Percentiles rank a stretch among this genome's conserved stretches.
phyloP scores from a whole-genome alignment of 352 stramenopile genomes.

The Phytophthora pisi region DNA sequence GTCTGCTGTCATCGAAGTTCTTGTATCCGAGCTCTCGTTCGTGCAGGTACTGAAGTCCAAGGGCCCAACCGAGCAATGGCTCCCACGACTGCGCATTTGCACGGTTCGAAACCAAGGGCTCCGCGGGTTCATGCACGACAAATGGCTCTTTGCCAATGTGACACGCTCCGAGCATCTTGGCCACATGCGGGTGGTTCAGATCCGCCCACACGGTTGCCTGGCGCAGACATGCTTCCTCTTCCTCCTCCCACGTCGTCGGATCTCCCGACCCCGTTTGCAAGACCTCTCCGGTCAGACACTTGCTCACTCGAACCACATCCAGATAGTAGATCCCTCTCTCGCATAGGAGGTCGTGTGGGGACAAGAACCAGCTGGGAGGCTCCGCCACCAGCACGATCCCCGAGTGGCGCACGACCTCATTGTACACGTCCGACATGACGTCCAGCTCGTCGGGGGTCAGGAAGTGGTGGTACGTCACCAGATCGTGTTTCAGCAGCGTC shows the following conservation, averaged over 20 bases:
- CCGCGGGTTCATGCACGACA: conserved; percentile 28
- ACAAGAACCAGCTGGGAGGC: neutral
- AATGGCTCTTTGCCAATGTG: conserved; percentile 38
- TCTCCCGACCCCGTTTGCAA: neutral
- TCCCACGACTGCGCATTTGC: conserved; percentile 28
- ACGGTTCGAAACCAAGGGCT: conserved; percentile 20
- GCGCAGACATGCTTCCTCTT: conserved; percentile 19
- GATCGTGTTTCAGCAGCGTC: neutral
- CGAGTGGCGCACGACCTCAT: neutral
- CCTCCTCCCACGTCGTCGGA: neutral
- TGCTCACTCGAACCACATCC: neutral
- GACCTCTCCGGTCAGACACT: neutral
- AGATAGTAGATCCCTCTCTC: neutral
- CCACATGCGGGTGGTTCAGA: conserved; percentile 38
- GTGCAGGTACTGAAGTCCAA: conserved; percentile 38
- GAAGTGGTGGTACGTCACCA: neutral
- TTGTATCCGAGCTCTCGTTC: conserved; percentile 37
- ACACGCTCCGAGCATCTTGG: conserved; percentile 31
- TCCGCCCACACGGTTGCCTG: conserved; percentile 31
- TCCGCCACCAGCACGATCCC: neutral
- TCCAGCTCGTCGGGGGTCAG: neutral
- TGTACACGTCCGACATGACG: neutral
- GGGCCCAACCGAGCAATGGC: conserved; percentile 31
- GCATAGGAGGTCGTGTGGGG: neutral
- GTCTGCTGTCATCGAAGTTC: conserved; percentile 27